Base-by-base conservation (phyloP, 2,329 filamentous ascomycete genomes). In the Coleophoma crateriformis region DNA sequence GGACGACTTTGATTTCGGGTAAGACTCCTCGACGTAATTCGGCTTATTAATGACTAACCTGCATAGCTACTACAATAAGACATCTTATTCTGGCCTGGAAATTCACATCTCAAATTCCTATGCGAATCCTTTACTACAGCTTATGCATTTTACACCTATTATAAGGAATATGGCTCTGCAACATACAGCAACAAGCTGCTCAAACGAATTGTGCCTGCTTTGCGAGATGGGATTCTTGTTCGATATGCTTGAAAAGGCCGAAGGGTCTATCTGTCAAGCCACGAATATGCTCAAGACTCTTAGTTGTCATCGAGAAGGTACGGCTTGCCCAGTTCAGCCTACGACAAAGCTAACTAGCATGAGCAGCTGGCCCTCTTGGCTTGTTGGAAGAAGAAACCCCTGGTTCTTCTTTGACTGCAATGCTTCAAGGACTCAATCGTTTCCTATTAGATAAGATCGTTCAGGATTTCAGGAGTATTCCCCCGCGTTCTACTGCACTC, bases 1-100 rank as follows among this genome's bases (percentile, higher is more conserved):
- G n/a, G 92, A 97, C 62, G 95, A 99, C 67, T 99, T 99, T 66
- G 94, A 99, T 67, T 99, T 99, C 69, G 87, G 87, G 84, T 89
- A 71, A 34, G 19, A 19, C 17, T 33, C 47, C 20, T 33, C 15
- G 17, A 20, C 46, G 17, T n/a, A 27, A 32, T 12, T 48, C 37
- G 3, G 27, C 20, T 35, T 54, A 46, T 50, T 10, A 7, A 27
- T 27, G 6, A 59, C 54, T 58, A 48, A 64, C 50, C 15, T 19
- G 8, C 13, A 12, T 56, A 90, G 89, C 50, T 97, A 89, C 67
- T 99, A 95, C 75, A 99, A 99, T 69, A 90, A 88, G 65, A 97
- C 95, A 1, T 77, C 74, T 20, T 96, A 90, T 64, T 96, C 94
- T 10, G 94, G 94, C 0, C 74, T 99, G 37, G 92, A 99, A 67